Conservation (phyloP, 257 asterid species). For the Nicotiana obtusifolia region DNA sequence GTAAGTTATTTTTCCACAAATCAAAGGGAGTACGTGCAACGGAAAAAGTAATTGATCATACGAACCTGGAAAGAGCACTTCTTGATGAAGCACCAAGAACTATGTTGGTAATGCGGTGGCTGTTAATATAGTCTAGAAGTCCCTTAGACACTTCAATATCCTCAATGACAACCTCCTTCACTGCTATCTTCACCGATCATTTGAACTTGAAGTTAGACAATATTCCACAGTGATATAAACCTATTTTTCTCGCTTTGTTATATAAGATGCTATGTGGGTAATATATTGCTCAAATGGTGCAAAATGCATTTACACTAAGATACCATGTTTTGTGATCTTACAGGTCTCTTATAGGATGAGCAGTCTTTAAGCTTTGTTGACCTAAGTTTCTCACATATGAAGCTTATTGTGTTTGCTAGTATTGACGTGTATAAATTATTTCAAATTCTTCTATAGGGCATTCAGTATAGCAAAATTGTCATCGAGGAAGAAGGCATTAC, state of each 20-base stretch:
- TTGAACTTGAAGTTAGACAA: neutral
- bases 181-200: conserved; percentile 26
- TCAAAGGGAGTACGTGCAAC: neutral
- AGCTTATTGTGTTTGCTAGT: neutral
- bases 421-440: neutral
- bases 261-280: neutral
- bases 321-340: neutral
- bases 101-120: conserved; percentile 33
- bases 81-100: conserved; percentile 63
- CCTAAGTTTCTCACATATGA: neutral
- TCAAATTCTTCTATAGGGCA: neutral
- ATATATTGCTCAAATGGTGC: neutral
- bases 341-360: neutral
- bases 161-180: conserved; percentile 46
- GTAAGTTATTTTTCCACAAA: neutral
- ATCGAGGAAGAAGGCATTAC: neutral
- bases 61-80: conserved; percentile 32
- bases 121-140: conserved; percentile 50
- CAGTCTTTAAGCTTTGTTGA: neutral
- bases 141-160: conserved; percentile 47
- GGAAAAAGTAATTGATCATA: neutral
- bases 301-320: neutral
- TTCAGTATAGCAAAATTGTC: neutral
- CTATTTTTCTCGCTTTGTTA: neutral
- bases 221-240: neutral